phyloP scores from a whole-genome alignment of 2,329 filamentous ascomycete species.

The Tothia fuscella region DNA sequence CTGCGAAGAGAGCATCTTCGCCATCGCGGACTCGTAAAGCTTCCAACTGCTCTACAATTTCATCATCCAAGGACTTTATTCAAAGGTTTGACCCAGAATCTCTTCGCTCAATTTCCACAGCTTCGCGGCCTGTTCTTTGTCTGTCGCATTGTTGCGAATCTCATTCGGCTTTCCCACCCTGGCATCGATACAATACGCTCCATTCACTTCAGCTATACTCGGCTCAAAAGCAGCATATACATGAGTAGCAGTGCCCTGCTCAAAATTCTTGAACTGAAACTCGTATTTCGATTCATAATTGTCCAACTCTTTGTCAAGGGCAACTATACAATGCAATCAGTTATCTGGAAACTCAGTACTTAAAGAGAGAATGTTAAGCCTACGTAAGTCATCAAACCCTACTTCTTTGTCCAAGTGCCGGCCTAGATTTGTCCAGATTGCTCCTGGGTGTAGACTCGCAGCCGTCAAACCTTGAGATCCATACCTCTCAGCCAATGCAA shows the following conservation, averaged over 20 bases:
- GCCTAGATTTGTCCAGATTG: slow-evolving; percentile 8
- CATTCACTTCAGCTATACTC: background rate
- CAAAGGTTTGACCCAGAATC: slow-evolving; percentile 10
- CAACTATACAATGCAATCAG: background rate
- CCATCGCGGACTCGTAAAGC: no score
- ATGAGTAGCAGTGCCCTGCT: slow-evolving; percentile 1
- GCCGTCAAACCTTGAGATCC: background rate
- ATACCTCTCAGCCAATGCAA: slow-evolving; percentile 24
- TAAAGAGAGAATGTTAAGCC: background rate
- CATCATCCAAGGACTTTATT: no score
- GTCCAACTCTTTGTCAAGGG: background rate
- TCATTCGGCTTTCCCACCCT: background rate
- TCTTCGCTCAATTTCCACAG: slow-evolving; percentile 12
- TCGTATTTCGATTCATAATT: background rate
- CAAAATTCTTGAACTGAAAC: background rate
- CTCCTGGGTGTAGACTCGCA: slow-evolving; percentile 8
- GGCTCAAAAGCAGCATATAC: slow-evolving; percentile 7
- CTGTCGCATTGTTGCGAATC: background rate
- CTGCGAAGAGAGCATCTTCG: no score
- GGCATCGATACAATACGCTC: slow-evolving; percentile 3
- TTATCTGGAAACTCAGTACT: background rate
- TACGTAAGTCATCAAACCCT: no score
- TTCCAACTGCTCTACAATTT: no score
- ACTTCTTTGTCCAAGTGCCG: slow-evolving; percentile 1
- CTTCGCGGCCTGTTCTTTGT: slow-evolving; percentile 4